Percentiles rank a stretch among this genome's conserved stretches.
Conservation (phyloP, 305 asterid species). For the Rubia balearica region DNA sequence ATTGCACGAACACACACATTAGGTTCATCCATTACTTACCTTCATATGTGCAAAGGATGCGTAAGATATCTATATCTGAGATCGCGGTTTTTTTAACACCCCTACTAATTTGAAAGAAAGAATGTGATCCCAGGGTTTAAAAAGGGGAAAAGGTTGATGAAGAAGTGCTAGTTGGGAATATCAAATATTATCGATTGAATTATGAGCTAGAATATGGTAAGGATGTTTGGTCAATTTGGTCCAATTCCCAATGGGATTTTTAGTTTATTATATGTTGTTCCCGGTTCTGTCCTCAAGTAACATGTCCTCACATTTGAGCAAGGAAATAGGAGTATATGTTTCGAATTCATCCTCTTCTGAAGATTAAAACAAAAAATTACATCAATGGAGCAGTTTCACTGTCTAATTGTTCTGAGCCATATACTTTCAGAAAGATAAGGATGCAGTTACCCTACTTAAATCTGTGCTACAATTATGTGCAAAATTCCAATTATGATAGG, state of each 20-base stretch:
- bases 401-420: not conserved
- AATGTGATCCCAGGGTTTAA: slow-evolving; percentile 21
- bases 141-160: slow-evolving; percentile 11
- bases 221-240: slow-evolving; percentile 16
- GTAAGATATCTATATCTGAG: not conserved
- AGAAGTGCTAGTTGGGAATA: slow-evolving; percentile 1
- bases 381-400: not conserved
- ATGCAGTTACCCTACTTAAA: not conserved
- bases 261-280: not conserved
- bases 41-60: slow-evolving; percentile 33
- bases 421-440: not conserved
- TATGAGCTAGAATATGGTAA: slow-evolving; percentile 5
- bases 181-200: slow-evolving; percentile 1
- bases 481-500: not conserved
- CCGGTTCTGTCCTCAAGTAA: not conserved
- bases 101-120: slow-evolving; percentile 8
- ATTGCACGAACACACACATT: not conserved
- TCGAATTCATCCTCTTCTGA: slow-evolving; percentile 1
- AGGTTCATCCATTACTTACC: slow-evolving; percentile 26
- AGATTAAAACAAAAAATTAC: not conserved
- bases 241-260: slow-evolving; percentile 43
- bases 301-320: not conserved
- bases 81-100: too few species aligned
- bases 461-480: not conserved
- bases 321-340: not conserved